Evolutionary conservation across 2,329 filamentous ascomycete genomes (phyloP).

Genomic region (Aureobasidium zeae): DNA sequence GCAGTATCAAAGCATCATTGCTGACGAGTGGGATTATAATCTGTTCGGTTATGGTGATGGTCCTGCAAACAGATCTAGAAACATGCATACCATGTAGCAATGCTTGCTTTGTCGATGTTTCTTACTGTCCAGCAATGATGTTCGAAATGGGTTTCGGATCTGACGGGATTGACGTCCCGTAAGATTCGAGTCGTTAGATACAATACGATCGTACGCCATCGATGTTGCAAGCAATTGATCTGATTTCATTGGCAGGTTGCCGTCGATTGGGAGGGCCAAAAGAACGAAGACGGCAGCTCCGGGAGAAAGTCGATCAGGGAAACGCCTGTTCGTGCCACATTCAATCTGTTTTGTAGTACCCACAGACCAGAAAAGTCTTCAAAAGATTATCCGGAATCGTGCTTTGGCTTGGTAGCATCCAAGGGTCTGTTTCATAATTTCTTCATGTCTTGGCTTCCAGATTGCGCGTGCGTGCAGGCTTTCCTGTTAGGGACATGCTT

Average conservation of each 20-base stretch:
- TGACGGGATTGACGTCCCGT: not conserved
- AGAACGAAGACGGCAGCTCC: not conserved
- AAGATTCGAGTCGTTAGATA: not conserved
- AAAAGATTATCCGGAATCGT: not conserved
- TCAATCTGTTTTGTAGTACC: no score
- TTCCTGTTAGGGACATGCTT: no score
- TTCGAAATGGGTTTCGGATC: constrained; percentile 4
- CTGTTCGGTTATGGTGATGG: no score
- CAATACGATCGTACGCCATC: constrained; percentile 4
- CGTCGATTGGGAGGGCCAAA: not conserved
- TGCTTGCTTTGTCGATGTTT: no score
- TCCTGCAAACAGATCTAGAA: not conserved
- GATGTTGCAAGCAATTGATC: constrained; percentile 8
- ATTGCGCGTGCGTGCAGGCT: constrained; percentile 1
- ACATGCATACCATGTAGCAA: no score
- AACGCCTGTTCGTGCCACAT: constrained; percentile 8
- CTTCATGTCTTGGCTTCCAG: not conserved
- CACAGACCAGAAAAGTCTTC: not conserved
- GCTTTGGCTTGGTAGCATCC: not conserved
- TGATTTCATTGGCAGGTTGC: not conserved
- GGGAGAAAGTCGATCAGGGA: constrained; percentile 4
- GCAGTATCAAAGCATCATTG: no score
- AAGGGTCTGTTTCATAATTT: constrained; percentile 2
- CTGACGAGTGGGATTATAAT: no score
- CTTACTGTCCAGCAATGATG: no score